Base-by-base conservation (phyloP, 2,329 filamentous ascomycete genomes). In the Apiospora koreana region DNA sequence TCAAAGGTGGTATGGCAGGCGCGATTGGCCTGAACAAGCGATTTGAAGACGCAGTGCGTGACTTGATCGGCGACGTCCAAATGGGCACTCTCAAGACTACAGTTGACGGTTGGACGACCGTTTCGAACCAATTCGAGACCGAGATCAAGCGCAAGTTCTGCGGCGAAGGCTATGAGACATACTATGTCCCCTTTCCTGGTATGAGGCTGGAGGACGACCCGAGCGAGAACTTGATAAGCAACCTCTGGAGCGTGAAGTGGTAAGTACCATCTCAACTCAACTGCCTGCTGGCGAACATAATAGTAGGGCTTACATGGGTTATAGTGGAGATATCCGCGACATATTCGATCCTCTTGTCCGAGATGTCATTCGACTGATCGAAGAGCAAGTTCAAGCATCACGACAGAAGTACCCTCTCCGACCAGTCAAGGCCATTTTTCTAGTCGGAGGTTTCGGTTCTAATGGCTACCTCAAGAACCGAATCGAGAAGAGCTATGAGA, bases 381-480 rank as follows among this genome's bases (percentile, higher is more conserved):
- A 42, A 6, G 66, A 46, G 2, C 45, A 50, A 38, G n/a, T 54
- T 31, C 31, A n/a, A 50, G 31, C 45, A 28, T 23, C 66, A 8
- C 14, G 12, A 3, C 14, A 41, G 18, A 68, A 45, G 66, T 0
- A 21, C 7, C 41, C 43, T 2, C 6, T 1, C 7, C 31, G 7
- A 10, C 23, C 25, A 2, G 12, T 50, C 12, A 25, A 77, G 74
- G 76, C 78, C 0, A 79, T 83, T 6, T 70, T 82, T 12, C 76
- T 83, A 0, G 81, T 83, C 0, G 81, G 81, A 1, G 81, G 82
- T 0, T 80, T 83, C 42, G 81, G 81, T 0, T 71, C 75, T 2
- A 83, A 77, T 1, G 75, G 76, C 16, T 82, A 81, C 69, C 78
- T 83, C 8, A 79, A 76, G 65, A 71, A 73, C 9, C 74, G 75